Evolutionary conservation across 306 rosid genomes (phyloP), one percentile per base, ranked within the genome.

Genomic region (Gleditsia sinensis): DNA sequence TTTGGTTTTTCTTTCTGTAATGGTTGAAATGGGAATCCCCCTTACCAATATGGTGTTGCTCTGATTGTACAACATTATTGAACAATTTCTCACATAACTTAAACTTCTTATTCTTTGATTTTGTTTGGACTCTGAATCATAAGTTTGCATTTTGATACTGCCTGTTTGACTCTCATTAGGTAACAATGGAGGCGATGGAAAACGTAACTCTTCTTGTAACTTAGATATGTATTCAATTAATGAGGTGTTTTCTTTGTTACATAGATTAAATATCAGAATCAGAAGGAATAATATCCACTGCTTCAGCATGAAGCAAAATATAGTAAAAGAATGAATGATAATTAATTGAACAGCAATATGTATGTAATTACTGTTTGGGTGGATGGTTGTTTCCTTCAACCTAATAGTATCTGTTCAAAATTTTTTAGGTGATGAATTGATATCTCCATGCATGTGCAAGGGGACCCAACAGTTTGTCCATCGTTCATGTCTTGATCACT

Each of bases 381-480:
- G 61, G 36, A 10, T 13, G 12, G 23, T 20, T 40, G 42, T 45
- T 64, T 80, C 56, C 25, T 33, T 16, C 58, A 68, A 75, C 50
- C 80, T 74, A 72, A 56, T 55, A 62, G 53, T 59, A 32, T 0
- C 21, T 72, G 68, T 84, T 74, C 54, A 63, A n/a, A 66, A 80
- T 86, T 71, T 27, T 72, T 33, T 71, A 95, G 99, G 82, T 62
- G 98, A 95, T 76, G 98, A 86, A 40, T 77, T 95, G 89, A 95
- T 95, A 75, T 95, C 99, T 17, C 99, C 99, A 9, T 95, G 99
- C 91, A 87, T 88, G 96, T 95, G 99, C 91, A 95, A 95, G 85
- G 99, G 99, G 75, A 95, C 99, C 42, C 99, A 95, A 82, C 99
- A 95, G 81, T 95, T 95, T 87, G 99, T 95, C 72, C 99, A 95